Evolutionary conservation across 306 rosid genomes (phyloP).

Genomic region (Lathyrus tuberosus): DNA sequence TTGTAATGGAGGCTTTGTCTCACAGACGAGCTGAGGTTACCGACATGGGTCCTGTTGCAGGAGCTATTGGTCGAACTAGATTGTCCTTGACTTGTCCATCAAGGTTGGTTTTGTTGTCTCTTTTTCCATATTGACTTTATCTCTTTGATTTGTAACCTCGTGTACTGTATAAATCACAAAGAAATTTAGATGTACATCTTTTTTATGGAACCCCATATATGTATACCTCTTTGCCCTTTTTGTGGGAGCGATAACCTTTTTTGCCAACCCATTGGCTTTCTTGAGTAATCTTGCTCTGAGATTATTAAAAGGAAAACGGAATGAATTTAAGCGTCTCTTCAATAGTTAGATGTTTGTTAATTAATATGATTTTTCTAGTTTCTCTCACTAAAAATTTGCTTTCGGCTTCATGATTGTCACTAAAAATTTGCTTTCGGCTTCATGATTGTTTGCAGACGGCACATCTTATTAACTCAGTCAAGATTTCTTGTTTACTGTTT

Average conservation of each 20-base stretch:
- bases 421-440: too few relatives aligned
- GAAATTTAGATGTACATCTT: background rate
- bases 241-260: conserved; percentile 15
- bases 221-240: conserved; percentile 5
- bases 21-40: conserved; percentile 88
- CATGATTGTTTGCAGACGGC: conserved; percentile 8
- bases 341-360: conserved; percentile 6
- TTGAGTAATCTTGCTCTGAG: conserved; percentile 11
- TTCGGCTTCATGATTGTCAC: background rate
- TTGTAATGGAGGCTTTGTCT: conserved; percentile 95
- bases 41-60: conserved; percentile 98
- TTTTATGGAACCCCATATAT: conserved; percentile 1
- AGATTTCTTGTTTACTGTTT: conserved; percentile 21
- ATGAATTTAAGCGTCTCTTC: background rate
- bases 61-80: conserved; percentile 80
- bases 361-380: conserved; percentile 6
- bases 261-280: conserved; percentile 27
- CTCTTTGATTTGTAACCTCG: conserved; percentile 5
- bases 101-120: conserved; percentile 55
- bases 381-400: conserved; percentile 10
- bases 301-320: background rate
- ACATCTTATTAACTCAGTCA: conserved; percentile 8
- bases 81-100: conserved; percentile 91
- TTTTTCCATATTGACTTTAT: conserved; percentile 21
- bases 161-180: background rate